Conservation (phyloP, 192 early-diverging fungal species). For the Oehlia diaphana region DNA sequence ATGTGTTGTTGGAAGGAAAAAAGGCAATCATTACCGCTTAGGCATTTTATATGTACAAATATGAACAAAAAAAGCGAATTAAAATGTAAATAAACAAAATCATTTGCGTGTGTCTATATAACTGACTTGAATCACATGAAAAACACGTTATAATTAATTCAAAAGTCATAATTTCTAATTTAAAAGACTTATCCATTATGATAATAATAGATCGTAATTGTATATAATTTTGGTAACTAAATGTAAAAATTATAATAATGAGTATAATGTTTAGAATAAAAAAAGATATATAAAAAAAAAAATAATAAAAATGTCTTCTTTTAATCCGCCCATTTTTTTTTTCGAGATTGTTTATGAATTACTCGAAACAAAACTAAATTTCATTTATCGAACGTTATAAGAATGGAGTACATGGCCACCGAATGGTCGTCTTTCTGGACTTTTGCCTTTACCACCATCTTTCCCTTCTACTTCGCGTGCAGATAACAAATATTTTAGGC, state of each 20-base stretch:
- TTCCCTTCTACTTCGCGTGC: slow-evolving; percentile 36
- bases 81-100: background rate
- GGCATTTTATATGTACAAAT: background rate
- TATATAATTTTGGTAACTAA: background rate
- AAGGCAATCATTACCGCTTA: no score
- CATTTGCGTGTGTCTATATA: slow-evolving; percentile 10
- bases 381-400: slow-evolving; percentile 27
- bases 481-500: slow-evolving; percentile 45
- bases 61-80: slow-evolving; percentile 4
- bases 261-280: background rate
- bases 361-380: background rate
- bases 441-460: slow-evolving; percentile 29
- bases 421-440: slow-evolving; percentile 25
- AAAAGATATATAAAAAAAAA: background rate
- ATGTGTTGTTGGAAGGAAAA: no score
- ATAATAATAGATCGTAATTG: background rate
- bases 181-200: background rate
- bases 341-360: background rate
- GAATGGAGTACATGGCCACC: slow-evolving; percentile 22
- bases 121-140: background rate
- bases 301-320: background rate
- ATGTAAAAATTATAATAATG: background rate
- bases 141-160: background rate
- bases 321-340: background rate
- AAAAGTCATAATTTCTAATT: slow-evolving; percentile 2